phyloP scores from a whole-genome alignment of 2,329 filamentous ascomycete genomes.

The Botrytis tulipae region DNA sequence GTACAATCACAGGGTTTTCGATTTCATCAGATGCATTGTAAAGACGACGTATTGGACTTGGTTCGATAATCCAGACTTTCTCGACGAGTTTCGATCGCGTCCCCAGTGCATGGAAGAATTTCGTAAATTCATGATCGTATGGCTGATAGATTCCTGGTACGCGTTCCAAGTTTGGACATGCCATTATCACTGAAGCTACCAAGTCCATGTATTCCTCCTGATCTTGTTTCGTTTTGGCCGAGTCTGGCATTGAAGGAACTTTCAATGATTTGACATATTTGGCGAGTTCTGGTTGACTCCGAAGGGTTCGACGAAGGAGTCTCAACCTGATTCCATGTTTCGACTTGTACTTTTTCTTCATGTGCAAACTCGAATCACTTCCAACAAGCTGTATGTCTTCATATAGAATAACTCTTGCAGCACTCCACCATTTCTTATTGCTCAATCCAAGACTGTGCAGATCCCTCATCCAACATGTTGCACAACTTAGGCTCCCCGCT shows the following conservation, averaged over 20 bases:
- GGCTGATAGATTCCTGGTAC: constrained; percentile 53
- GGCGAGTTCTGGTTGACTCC: constrained; percentile 53
- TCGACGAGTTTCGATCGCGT: constrained; percentile 55
- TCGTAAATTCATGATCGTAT: constrained; percentile 56
- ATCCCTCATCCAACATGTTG: constrained; percentile 66
- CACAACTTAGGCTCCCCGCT: constrained; percentile 51
- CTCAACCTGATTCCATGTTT: constrained; percentile 52
- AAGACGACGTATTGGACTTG: constrained; percentile 39
- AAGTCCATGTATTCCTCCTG: constrained; percentile 55
- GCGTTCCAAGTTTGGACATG: constrained; percentile 62
- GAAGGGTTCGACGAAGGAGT: constrained; percentile 57
- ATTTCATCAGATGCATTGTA: constrained; percentile 30
- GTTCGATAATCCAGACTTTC: constrained; percentile 56
- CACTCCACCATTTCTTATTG: constrained; percentile 52
- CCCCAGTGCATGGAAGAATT: constrained; percentile 58
- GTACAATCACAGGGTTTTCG: constrained; percentile 33
- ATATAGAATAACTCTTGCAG: constrained; percentile 46
- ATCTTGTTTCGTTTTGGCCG: constrained; percentile 38
- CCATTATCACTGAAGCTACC: constrained; percentile 61
- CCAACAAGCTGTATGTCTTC: constrained; percentile 59
- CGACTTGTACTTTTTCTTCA: constrained; percentile 57
- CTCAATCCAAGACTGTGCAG: constrained; percentile 51
- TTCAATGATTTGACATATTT: constrained; percentile 56
- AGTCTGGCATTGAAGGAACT: constrained; percentile 49
- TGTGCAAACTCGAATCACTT: constrained; percentile 49